Evolutionary conservation across 495 filamentous ascomycete species (phyloP).

Genomic region (Xylaria acuta): DNA sequence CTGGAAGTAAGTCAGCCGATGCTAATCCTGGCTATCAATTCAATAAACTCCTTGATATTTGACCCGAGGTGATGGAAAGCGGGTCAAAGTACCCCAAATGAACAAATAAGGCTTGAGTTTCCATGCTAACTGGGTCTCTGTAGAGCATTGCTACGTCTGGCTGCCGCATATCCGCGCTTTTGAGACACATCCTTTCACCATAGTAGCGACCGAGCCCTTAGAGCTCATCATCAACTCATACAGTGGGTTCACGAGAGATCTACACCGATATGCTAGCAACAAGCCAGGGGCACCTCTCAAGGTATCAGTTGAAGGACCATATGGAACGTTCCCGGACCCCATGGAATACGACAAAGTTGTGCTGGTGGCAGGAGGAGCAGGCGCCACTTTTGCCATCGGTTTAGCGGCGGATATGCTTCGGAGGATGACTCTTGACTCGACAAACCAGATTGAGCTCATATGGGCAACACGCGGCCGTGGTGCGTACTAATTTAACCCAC

Average conservation of each 20-base stretch:
- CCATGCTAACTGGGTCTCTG: neutral
- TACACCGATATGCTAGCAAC: conserved; percentile 57
- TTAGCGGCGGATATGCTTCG: conserved; percentile 57
- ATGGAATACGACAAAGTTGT: conserved; percentile 62
- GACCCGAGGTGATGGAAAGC: neutral
- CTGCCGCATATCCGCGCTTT: conserved; percentile 62
- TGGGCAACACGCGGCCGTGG: conserved; percentile 59
- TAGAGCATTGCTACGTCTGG: conserved; percentile 65
- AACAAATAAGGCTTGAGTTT: neutral
- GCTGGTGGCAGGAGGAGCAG: conserved; percentile 64
- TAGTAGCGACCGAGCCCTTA: conserved; percentile 55
- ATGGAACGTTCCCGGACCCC: conserved; percentile 64
- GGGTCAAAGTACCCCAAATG: neutral
- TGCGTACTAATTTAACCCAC: conserved; percentile 35
- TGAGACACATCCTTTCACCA: conserved; percentile 70
- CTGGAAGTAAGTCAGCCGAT: conserved; percentile 46
- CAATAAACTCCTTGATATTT: neutral
- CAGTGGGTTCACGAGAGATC: conserved; percentile 63
- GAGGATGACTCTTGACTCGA: conserved; percentile 47
- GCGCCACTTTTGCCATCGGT: conserved; percentile 64
- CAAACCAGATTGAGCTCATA: conserved; percentile 60
- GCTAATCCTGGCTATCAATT: neutral
- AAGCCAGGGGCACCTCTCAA: conserved; percentile 54
- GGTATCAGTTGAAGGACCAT: conserved; percentile 64
- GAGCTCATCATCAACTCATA: conserved; percentile 63